These are phyloP conservation scores for Filosporella fistucella DNA, from an alignment of 495 filamentous ascomycete genomes.

Conservation along the genomic window DNA sequence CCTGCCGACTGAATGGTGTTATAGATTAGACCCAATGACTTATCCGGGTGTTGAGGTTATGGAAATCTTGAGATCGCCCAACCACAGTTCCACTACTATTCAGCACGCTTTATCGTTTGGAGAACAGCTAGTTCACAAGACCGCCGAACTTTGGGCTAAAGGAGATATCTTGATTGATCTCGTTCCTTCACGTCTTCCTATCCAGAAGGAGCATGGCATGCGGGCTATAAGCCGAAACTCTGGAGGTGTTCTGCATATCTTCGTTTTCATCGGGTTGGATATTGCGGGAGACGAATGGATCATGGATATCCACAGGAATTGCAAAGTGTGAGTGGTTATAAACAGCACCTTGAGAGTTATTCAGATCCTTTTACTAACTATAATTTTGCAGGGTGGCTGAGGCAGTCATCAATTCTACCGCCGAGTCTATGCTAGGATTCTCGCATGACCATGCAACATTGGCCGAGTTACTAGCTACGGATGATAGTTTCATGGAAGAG, in stretches of 20 bases:
- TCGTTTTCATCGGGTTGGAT: constrained; percentile 5
- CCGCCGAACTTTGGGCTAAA: not conserved
- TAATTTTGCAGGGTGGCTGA: no score
- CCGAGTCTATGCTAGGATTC: not conserved
- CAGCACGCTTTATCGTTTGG: not conserved
- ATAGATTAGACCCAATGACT: no score
- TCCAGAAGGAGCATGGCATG: not conserved
- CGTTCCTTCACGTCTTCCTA: not conserved
- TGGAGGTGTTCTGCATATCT: not conserved
- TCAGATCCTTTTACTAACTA: no score
- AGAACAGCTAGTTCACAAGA: not conserved
- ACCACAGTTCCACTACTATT: no score
- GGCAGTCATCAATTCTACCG: not conserved
- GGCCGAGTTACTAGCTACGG: constrained; percentile 1
- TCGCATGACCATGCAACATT: constrained; percentile 5
- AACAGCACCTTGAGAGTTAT: no score
- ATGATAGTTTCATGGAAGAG: not conserved
- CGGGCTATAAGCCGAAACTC: not conserved
- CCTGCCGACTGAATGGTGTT: no score
- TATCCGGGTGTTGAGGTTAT: no score
- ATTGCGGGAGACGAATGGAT: constrained; percentile 2
- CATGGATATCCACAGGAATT: constrained; percentile 2
- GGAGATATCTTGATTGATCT: constrained; percentile 2
- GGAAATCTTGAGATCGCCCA: no score
- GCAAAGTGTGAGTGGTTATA: no score